Evolutionary conservation across 768 basidiomycete species (phyloP).

Genomic region (Podaxis pistillaris): DNA sequence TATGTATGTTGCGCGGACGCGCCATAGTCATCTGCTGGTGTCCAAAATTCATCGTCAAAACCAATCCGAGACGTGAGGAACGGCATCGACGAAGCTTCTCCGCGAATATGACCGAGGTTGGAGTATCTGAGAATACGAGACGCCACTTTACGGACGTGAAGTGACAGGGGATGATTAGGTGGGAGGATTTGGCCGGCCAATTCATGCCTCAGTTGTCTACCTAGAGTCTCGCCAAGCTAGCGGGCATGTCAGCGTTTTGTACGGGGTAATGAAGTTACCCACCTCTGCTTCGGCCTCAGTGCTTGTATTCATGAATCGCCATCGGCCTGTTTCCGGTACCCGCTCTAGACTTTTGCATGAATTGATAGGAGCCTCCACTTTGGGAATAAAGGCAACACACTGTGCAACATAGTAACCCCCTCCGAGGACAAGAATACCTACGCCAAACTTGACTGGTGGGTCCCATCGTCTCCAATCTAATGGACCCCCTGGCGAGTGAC

Average conservation of each 20-base stretch:
- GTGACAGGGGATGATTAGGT: slow-evolving; percentile 58
- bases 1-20: slow-evolving; percentile 21
- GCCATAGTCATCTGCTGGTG: slow-evolving; percentile 30
- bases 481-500: neutral
- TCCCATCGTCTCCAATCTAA: slow-evolving; percentile 7
- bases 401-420: slow-evolving; percentile 32
- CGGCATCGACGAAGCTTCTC: slow-evolving; percentile 23
- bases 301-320: slow-evolving; percentile 83
- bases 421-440: slow-evolving; percentile 16
- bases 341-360: slow-evolving; percentile 66
- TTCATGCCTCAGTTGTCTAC: slow-evolving; percentile 47
- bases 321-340: slow-evolving; percentile 83
- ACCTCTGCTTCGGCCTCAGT: slow-evolving; percentile 57
- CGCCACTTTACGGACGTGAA: slow-evolving; percentile 70
- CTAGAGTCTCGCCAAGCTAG: slow-evolving; percentile 41
- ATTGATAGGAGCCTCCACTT: neutral
- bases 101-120: slow-evolving; percentile 62
- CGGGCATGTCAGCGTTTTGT: neutral
- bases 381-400: slow-evolving; percentile 23
- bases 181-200: slow-evolving; percentile 60
- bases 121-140: slow-evolving; percentile 66
- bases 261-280: slow-evolving; percentile 17
- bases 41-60: slow-evolving; percentile 30
- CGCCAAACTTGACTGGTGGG: slow-evolving; percentile 2
- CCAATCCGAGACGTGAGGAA: slow-evolving; percentile 21